A percentile compares a stretch with the other conserved stretches of the same genome.
Conservation (phyloP, 306 rosid species). For the Rosa persica region DNA sequence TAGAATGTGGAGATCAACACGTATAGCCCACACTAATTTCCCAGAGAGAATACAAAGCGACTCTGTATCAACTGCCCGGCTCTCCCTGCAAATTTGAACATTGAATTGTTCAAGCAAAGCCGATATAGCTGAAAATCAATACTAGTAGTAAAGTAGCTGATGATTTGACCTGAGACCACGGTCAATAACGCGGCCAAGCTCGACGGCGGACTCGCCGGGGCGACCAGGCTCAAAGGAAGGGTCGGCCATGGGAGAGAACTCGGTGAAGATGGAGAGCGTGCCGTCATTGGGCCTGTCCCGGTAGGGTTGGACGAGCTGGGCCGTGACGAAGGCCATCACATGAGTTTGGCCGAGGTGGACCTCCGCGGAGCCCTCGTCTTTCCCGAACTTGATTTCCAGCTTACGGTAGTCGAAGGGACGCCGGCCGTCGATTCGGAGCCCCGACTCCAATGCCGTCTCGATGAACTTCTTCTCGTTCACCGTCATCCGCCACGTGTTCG, state of each 20-base stretch:
- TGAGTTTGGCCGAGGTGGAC: conserved; percentile 79
- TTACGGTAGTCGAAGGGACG: conserved; percentile 78
- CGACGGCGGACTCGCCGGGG: conserved; percentile 71
- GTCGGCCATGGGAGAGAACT: conserved; percentile 96
- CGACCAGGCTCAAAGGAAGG: conserved; percentile 90
- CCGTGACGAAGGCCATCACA: conserved; percentile 68
- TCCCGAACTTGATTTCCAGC: conserved; percentile 62
- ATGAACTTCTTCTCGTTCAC: conserved; percentile 67
- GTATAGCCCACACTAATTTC: conserved; percentile 81
- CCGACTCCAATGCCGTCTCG: conserved; percentile 54
- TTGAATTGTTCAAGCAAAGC: not conserved
- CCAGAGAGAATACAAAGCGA: conserved; percentile 77
- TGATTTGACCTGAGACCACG: conserved; percentile 58
- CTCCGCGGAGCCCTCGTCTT: conserved; percentile 67
- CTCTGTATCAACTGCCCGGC: conserved; percentile 82
- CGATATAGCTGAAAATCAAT: too few relatives aligned
- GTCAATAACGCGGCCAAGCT: conserved; percentile 76
- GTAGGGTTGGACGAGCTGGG: conserved; percentile 75
- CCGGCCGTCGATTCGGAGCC: conserved; percentile 80
- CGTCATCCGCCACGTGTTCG: conserved; percentile 56
- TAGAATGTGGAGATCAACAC: conserved; percentile 76
- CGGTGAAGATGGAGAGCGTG: conserved; percentile 73
- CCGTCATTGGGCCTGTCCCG: conserved; percentile 89
- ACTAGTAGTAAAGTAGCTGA: not conserved
- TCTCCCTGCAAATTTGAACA: conserved; percentile 48